Percentiles rank a stretch among this genome's conserved stretches.
phyloP scores from a whole-genome alignment of 2,329 filamentous ascomycete genomes.

The Purpureocillium takamizusanense region DNA sequence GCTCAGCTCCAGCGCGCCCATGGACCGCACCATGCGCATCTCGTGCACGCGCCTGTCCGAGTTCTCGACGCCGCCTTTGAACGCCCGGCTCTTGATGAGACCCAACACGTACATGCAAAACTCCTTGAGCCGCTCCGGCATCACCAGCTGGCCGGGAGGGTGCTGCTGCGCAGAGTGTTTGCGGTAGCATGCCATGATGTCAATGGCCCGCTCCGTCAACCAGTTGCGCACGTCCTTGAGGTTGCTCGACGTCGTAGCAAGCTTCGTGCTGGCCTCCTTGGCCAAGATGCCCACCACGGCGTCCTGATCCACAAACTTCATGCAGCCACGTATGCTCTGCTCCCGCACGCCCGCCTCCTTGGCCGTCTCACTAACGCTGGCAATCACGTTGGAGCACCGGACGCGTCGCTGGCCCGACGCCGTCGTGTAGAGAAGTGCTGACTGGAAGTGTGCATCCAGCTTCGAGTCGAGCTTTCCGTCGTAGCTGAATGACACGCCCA shows the following conservation, averaged over 20 bases:
- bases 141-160: conserved; percentile 83
- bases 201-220: conserved; percentile 84
- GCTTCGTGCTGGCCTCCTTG: conserved; percentile 87
- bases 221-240: conserved; percentile 79
- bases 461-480: conserved; percentile 97
- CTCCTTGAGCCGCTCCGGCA: conserved; percentile 93
- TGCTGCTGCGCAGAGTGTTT: conserved; percentile 84
- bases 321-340: conserved; percentile 62
- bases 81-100: conserved; percentile 80
- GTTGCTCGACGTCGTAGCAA: conserved; percentile 57
- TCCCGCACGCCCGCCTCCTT: conserved; percentile 28
- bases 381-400: conserved; percentile 86
- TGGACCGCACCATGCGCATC: conserved; percentile 79
- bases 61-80: conserved; percentile 87
- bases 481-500: conserved; percentile 86
- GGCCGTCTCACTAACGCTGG: conserved; percentile 69
- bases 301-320: conserved; percentile 95
- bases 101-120: conserved; percentile 94
- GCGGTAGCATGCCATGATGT: conserved; percentile 83
- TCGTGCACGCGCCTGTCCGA: conserved; percentile 87
- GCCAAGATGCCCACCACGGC: conserved; percentile 81
- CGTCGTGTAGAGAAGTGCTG: conserved; percentile 88
- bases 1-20: conserved; percentile 77
- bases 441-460: conserved; percentile 95
- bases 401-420: conserved; percentile 82